phyloP scores from a whole-genome alignment of 1,284 basidiomycete genomes.

The Tremellales sp. region DNA sequence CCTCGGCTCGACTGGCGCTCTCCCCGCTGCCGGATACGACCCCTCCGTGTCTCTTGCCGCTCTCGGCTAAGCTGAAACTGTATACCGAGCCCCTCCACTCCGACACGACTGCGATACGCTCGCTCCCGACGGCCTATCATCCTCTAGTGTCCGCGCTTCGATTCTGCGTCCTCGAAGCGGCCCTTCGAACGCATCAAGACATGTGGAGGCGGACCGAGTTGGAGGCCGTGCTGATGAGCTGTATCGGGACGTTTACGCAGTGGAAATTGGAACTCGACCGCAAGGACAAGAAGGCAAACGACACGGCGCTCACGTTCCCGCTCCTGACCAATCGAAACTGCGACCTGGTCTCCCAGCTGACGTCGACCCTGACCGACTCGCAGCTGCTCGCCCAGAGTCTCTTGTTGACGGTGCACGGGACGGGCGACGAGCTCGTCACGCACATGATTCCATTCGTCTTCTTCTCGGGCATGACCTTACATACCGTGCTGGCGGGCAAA shows the following conservation, averaged over 20 bases:
- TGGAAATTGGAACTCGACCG: slow-evolving; percentile 22
- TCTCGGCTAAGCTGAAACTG: slow-evolving; percentile 56
- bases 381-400: slow-evolving; percentile 40
- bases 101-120: slow-evolving; percentile 54
- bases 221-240: slow-evolving; percentile 58
- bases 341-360: slow-evolving; percentile 66
- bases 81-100: slow-evolving; percentile 60
- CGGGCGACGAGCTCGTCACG: slow-evolving; percentile 9
- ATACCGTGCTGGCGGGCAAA: slow-evolving; percentile 46
- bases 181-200: slow-evolving; percentile 46
- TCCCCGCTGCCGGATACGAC: slow-evolving; percentile 34
- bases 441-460: slow-evolving; percentile 37
- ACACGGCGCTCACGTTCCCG: slow-evolving; percentile 10
- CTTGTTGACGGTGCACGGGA: slow-evolving; percentile 23
- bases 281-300: background rate
- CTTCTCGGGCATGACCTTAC: slow-evolving; percentile 32
- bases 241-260: slow-evolving; percentile 21
- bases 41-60: slow-evolving; percentile 51
- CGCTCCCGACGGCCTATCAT: slow-evolving; percentile 27
- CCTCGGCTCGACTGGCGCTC: slow-evolving; percentile 53
- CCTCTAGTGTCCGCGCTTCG: slow-evolving; percentile 35
- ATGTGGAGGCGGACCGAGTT: slow-evolving; percentile 68
- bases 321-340: slow-evolving; percentile 57
- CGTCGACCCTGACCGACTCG: slow-evolving; percentile 53
- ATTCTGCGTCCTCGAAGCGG: slow-evolving; percentile 42